Evolutionary conservation across 345 rosid species (phyloP).

Genomic region (Erucastrum elatum): DNA sequence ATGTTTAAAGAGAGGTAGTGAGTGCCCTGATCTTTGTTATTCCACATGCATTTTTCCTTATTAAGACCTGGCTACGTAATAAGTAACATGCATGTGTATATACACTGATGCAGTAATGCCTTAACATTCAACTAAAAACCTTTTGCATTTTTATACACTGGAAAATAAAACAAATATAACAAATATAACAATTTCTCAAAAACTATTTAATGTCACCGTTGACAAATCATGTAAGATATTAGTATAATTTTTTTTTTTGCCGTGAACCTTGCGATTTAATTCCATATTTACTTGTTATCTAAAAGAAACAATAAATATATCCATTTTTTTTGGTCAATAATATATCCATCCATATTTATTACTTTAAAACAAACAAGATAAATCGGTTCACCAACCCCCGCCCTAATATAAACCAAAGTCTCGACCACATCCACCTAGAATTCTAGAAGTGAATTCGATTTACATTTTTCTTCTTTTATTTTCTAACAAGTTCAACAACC

Average conservation of each 20-base stretch:
- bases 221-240: neutral
- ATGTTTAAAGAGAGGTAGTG: neutral
- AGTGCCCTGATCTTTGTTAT: neutral
- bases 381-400: constrained; percentile 47
- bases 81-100: constrained; percentile 4
- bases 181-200: neutral
- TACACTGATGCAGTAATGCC: neutral
- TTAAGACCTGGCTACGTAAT: neutral
- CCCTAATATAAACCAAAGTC: constrained; percentile 42
- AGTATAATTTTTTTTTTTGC: too few relatives aligned
- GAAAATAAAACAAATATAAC: neutral
- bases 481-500: neutral
- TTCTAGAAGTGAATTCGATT: constrained; percentile 22
- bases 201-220: neutral
- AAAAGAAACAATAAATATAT: neutral
- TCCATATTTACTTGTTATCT: neutral
- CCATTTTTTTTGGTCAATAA: neutral
- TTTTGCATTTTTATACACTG: neutral
- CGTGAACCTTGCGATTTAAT: neutral
- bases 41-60: neutral
- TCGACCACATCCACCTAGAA: constrained; percentile 26
- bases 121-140: neutral
- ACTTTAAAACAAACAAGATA: constrained; percentile 5
- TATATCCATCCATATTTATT: neutral
- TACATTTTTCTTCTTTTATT: neutral